Base-by-base conservation (phyloP, 176 grass and related monocot species). In the Saccharum spontaneum region DNA sequence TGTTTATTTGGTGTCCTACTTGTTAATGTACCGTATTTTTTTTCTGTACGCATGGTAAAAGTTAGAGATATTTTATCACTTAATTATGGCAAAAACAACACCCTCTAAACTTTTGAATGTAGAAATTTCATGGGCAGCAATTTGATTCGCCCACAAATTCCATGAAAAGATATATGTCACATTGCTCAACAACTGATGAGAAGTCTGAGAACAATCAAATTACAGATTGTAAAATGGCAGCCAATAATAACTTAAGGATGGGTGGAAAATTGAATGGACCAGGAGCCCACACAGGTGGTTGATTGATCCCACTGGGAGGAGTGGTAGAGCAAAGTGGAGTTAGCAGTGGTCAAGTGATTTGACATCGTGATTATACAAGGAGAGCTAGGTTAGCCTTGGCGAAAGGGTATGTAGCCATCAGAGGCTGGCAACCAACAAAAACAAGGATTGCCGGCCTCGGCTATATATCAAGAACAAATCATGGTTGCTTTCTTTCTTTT, bases 241-340 rank as follows among this genome's bases (percentile, higher is more conserved):
- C 46, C 46, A 49, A 49, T 15, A 49, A 49, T 49, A 49, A 49
- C 5, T 52, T 16, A 6, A 4, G 15, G 48, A 52, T 57, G 54
- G 0, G 8, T 57, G 20, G 18, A 8, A 20, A 57, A 22, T n/a
- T 8, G 6, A n/a, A 57, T 57, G 7, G 54, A 9, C 7, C 18
- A 57, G 54, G 54, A 57, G 18, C 17, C 8, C 33, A 39, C 7
- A 3, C 17, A 5, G 36, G 36, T 70, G 67, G 36, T n/a, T 40
- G 67, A 70, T 70, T 70, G 67, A 40, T 40, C 67, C 36, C 67
- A 69, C 67, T 70, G 67, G 67, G 67, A 70, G 18, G 18, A n/a
- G 38, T 6, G 18, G 36, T 40, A 40, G 67, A 70, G 18, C 36
- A 40, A 12, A 70, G 69, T 71, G 67, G 37, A 40, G 20, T 24